phyloP scores from a whole-genome alignment of 495 filamentous ascomycete genomes.

The Lasiosphaeris hirsuta region DNA sequence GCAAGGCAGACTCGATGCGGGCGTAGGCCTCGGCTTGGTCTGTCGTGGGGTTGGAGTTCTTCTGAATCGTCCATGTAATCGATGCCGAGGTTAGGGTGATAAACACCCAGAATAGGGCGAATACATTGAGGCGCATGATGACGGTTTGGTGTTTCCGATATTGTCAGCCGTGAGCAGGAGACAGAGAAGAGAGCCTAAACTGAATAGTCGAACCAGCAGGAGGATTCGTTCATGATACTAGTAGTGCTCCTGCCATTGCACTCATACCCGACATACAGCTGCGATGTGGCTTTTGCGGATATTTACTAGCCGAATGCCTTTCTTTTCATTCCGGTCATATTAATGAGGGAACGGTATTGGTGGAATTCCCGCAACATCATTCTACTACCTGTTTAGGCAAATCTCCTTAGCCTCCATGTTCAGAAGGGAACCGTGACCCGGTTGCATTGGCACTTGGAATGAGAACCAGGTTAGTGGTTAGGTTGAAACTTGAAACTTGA shows the following conservation, averaged over 20 bases:
- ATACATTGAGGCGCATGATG: constrained; percentile 32
- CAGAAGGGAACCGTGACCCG: no score
- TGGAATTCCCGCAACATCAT: background rate
- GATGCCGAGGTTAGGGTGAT: constrained; percentile 26
- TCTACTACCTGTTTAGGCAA: no score
- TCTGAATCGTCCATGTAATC: constrained; percentile 32
- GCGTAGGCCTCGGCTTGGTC: constrained; percentile 41
- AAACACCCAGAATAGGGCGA: constrained; percentile 23
- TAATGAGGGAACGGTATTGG: background rate
- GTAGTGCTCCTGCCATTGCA: no score
- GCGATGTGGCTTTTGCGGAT: background rate
- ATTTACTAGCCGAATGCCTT: background rate
- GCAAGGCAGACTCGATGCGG: constrained; percentile 38
- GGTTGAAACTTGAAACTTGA: no score
- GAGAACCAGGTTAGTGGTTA: no score
- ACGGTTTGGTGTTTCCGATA: background rate
- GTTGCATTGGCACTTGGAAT: no score
- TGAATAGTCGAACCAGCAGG: background rate
- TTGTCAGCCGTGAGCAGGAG: background rate
- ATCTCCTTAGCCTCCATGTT: no score
- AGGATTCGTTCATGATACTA: background rate
- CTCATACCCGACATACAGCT: no score
- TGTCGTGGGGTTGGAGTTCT: constrained; percentile 28
- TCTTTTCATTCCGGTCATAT: background rate
- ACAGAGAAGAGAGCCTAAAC: background rate